Base-by-base conservation (phyloP, 129 eudicot species). In the Cynara cardunculus region DNA sequence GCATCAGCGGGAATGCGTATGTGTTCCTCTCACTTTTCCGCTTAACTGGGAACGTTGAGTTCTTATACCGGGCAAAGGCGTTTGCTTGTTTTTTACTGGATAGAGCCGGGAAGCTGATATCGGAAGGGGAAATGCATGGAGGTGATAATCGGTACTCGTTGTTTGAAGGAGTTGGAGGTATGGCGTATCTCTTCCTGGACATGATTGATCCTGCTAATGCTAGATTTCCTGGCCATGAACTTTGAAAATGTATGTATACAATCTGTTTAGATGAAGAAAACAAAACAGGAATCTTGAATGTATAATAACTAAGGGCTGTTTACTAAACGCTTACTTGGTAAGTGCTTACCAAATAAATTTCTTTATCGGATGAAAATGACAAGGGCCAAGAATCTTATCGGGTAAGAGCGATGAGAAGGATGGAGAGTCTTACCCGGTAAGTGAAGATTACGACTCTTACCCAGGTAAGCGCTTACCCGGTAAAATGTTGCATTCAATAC, bases 191-290 rank as follows among this genome's bases (percentile, higher is more conserved):
- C 27, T 69, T 79, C 19, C 18, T 69, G 13, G 83, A 46, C 34
- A 79, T 70, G 76, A 30, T 69, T 19, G 7, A 78, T 25, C 82
- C 76, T 65, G 26, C 10, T 34, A 25, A 78, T 14, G 74, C 74
- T 26, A 66, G 26, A 37, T 78, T 65, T 18, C 81, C 74, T 62
- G 64, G 73, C 24, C 56, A 78, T 78, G 81, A 78, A 78, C 74
- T 78, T 64, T 78, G 61, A 67, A 64, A 26, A 13, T 67, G 65
- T 46, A 16, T 25, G n/a, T n/a, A n/a, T n/a, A 8, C 7, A 26
- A n/a, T 31, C 25, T 70, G 0, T 69, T 69, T 39, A 7, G 10
- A 39, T 11, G 9, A 39, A 8, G 46, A 39, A 39, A 7, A 39
- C 2, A 39, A 2, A 39, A 39, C 46, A 39, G 46, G 10, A 39